These are phyloP conservation scores for Castanopsis chinensis DNA, from an alignment of 306 rosid species.

Conservation along the genomic window DNA sequence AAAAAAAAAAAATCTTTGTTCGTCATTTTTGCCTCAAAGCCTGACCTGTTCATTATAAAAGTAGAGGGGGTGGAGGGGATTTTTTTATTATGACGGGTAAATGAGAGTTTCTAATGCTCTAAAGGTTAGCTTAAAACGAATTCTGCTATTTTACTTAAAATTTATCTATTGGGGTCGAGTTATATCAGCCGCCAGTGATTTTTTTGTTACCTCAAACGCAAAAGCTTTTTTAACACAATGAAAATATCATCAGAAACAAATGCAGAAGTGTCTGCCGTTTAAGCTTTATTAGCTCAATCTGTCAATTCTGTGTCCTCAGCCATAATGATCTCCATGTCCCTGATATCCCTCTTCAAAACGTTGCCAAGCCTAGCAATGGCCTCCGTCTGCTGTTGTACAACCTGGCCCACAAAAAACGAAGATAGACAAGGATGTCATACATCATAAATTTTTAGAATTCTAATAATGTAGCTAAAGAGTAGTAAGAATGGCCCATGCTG, in stretches of 20 bases:
- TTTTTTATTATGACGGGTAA: neutral
- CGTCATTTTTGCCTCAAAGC: neutral
- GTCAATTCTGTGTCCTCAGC: constrained; percentile 50
- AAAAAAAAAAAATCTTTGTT: no score
- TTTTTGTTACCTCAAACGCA: neutral
- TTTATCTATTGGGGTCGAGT: neutral
- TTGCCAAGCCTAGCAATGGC: constrained; percentile 87
- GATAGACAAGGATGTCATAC: neutral
- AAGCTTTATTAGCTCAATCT: constrained; percentile 16
- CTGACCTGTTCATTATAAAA: neutral
- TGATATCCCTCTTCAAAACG: constrained; percentile 83
- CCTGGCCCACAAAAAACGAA: constrained; percentile 47
- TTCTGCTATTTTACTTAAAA: neutral
- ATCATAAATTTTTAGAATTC: neutral
- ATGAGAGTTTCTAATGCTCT: neutral
- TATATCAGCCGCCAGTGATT: neutral
- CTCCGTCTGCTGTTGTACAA: constrained; percentile 91
- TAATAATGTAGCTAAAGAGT: neutral
- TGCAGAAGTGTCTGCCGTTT: neutral
- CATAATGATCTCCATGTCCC: constrained; percentile 92
- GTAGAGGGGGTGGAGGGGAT: no score
- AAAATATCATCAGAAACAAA: neutral
- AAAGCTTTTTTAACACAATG: neutral
- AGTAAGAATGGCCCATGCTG: neutral
- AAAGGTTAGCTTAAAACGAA: neutral